Evolutionary conservation across 1,139 yeast genomes (phyloP).

Genomic region (Barnettozyma hawaiiensis): DNA sequence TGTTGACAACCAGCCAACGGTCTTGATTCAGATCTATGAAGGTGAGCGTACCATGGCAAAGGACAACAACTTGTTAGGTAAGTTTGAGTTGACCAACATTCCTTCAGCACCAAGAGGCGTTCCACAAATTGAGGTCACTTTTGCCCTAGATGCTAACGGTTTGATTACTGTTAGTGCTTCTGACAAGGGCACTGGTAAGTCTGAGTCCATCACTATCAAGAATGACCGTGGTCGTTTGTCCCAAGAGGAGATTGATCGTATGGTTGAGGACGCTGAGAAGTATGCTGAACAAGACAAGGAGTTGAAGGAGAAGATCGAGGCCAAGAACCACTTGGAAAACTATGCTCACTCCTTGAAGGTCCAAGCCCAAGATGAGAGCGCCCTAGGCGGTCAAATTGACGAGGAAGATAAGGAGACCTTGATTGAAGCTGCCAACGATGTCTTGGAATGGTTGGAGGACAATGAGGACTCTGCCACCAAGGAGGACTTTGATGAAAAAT

Average conservation of each 20-base stretch:
- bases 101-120: conserved; percentile 98
- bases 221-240: conserved; percentile 97
- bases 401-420: conserved; percentile 92
- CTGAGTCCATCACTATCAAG: conserved; percentile 89
- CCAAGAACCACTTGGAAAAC: conserved; percentile 84
- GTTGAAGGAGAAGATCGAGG: conserved; percentile 73
- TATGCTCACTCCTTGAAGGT: conserved; percentile 82
- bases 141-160: conserved; percentile 90
- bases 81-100: conserved; percentile 86
- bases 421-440: conserved; percentile 82
- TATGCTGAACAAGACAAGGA: conserved; percentile 84
- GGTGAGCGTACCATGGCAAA: conserved; percentile 93
- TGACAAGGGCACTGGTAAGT: conserved; percentile 94
- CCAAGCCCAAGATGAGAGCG: conserved; percentile 58
- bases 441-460: conserved; percentile 79
- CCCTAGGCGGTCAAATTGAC: conserved; percentile 67
- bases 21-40: conserved; percentile 85
- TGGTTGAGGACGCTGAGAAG: conserved; percentile 93
- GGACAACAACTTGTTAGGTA: conserved; percentile 92
- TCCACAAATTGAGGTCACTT: conserved; percentile 91
- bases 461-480: conserved; percentile 81
- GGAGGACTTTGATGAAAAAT: conserved; percentile 93
- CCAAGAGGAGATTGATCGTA: conserved; percentile 84
- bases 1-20: conserved; percentile 93
- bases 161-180: conserved; percentile 90